Evolutionary conservation across 208 protist genomes (phyloP), one percentile per base, ranked within the genome.

Genomic region (Acanthamoeba rhysodes): DNA sequence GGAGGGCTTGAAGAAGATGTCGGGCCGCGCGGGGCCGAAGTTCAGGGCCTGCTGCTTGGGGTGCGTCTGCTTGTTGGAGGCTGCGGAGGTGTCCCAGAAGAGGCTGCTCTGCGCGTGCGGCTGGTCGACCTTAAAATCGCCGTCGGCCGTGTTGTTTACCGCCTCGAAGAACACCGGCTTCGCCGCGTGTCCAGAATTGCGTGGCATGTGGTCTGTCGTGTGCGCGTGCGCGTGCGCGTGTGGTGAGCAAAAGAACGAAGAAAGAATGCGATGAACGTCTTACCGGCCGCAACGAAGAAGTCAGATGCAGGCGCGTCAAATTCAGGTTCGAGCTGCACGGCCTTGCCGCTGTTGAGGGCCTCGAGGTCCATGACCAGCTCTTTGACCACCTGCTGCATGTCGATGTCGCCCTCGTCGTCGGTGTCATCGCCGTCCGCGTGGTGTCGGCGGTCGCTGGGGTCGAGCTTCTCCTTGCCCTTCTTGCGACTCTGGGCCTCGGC

Each of bases 381-480:
- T 41, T 85, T 85, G 41, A 85, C 41, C 24, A 85, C n/a, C 37
- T 57, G 12, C 37, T 85, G 37, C 76, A 85, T 85, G 6, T 85
- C 76, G 7, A 20, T 12, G 16, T 76, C 68, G 24, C 41, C 68
- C 5, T 37, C 68, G 8, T 22, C 62, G n/a, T 70, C 62, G 62
- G 6, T n/a, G n/a, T n/a, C 7, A 18, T 37, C 41, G 10, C 12
- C 57, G 48, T 59, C 76, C 3, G 2, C 24, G 4, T 57, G 14
- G 41, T 16, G 41, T 6, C 57, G 14, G 45, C 7, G 2, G 45
- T 57, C 27, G 3, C 57, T 53, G 7, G 22, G 41, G 48, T 85
- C 76, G 41, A 85, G 45, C 76, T 85, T 50, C 76, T 85, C 37
- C 48, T 85, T 80, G 24, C 45, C 37, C 76, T 57, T 85, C 48